Evolutionary conservation across 352 stramenopile species (phyloP).

Genomic region (Pseudoperonospora humuli): DNA sequence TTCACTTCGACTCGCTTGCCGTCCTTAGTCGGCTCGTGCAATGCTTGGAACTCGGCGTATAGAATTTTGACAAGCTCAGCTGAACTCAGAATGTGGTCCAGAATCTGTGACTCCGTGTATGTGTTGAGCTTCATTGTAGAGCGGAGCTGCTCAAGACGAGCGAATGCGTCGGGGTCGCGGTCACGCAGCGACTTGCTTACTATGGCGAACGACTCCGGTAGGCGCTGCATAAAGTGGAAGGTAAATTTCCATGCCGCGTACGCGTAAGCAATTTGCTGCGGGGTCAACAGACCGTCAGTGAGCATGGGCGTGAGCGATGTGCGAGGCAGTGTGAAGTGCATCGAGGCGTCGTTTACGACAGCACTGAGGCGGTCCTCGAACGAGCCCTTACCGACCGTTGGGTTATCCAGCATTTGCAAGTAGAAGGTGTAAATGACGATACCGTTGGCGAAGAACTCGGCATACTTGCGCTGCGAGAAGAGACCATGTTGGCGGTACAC

Average conservation of each 20-base stretch:
- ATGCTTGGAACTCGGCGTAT: constrained; percentile 67
- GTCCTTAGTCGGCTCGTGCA: constrained; percentile 45
- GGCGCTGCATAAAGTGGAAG: constrained; percentile 83
- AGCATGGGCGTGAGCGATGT: constrained; percentile 81
- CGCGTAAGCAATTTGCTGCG: constrained; percentile 78
- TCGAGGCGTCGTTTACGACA: constrained; percentile 60
- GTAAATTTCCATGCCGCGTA: constrained; percentile 85
- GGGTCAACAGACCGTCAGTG: constrained; percentile 58
- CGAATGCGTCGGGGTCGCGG: constrained; percentile 63
- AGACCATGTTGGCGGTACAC: constrained; percentile 80
- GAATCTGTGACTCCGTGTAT: constrained; percentile 82
- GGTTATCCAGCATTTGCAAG: constrained; percentile 63
- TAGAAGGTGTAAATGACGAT: constrained; percentile 83
- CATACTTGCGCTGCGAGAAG: constrained; percentile 79
- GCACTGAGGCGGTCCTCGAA: constrained; percentile 66
- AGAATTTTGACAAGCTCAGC: constrained; percentile 65
- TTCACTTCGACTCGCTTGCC: constrained; percentile 29
- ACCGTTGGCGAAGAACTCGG: constrained; percentile 80
- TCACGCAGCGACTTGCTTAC: constrained; percentile 75
- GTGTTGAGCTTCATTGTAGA: constrained; percentile 84
- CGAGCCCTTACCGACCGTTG: constrained; percentile 34
- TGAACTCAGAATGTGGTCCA: constrained; percentile 76
- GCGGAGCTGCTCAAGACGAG: constrained; percentile 66
- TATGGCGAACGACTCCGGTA: constrained; percentile 72
- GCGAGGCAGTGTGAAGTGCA: constrained; percentile 79